Evolutionary conservation across 2,329 filamentous ascomycete species (phyloP).

Genomic region (Pyricularia sp.): DNA sequence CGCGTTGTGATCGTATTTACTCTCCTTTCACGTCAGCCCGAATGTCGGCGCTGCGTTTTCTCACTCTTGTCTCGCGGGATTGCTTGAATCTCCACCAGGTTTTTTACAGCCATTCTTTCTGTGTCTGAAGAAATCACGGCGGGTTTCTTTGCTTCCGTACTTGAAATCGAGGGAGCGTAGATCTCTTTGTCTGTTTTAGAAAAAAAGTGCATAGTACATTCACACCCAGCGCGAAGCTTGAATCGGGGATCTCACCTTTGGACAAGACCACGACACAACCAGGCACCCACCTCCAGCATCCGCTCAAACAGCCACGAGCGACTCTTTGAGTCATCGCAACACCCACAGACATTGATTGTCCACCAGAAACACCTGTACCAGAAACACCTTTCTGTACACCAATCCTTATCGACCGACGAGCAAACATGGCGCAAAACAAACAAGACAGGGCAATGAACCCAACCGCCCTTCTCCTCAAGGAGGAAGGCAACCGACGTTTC

Average conservation of each 20-base stretch:
- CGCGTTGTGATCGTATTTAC: not conserved
- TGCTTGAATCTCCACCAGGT: not conserved
- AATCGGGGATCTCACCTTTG: not conserved
- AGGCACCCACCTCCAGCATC: not conserved
- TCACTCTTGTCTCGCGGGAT: not conserved
- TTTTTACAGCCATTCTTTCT: not conserved
- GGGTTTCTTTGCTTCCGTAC: not conserved
- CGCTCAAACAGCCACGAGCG: not conserved
- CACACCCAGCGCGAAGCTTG: not conserved
- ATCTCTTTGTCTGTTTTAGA: not conserved
- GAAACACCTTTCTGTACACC: not conserved
- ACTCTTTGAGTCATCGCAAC: not conserved
- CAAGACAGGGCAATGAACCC: conserved; percentile 8
- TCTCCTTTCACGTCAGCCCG: not conserved
- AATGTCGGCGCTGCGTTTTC: not conserved
- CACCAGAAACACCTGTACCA: not conserved
- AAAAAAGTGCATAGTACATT: not conserved
- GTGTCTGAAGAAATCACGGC: not conserved
- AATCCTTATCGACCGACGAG: not conserved
- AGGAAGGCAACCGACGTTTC: conserved; percentile 53
- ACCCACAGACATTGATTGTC: not conserved
- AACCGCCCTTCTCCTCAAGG: conserved; percentile 31
- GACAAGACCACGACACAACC: not conserved
- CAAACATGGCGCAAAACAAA: not conserved
- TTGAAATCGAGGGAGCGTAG: not conserved